A percentile compares a stretch with the other conserved stretches of the same genome.
Evolutionary conservation across 352 stramenopile species (phyloP).

Genomic region (Pythium utonaiense): DNA sequence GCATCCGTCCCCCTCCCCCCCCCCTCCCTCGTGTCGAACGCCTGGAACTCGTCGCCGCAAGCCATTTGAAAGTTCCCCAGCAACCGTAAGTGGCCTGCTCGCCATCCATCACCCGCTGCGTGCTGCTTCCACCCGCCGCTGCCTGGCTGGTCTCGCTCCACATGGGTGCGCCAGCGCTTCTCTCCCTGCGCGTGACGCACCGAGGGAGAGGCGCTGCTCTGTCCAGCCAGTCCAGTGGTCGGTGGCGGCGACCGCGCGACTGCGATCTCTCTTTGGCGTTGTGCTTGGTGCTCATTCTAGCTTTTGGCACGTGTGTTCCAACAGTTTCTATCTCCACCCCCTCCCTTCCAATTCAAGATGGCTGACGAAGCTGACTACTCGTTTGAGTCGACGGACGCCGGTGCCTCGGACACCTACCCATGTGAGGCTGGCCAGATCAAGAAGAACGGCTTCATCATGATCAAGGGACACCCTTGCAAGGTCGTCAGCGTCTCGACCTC

Average conservation of each 20-base stretch:
- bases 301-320: neutral
- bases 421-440: constrained; percentile 99
- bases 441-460: constrained; percentile 99
- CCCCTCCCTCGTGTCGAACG: neutral
- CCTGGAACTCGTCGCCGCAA: constrained; percentile 6
- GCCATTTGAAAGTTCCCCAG: constrained; percentile 34
- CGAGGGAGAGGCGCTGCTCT: constrained; percentile 1
- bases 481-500: constrained; percentile 97
- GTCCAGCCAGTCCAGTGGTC: neutral
- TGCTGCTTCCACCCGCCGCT: neutral
- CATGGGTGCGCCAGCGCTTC: constrained; percentile 1
- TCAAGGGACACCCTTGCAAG: constrained; percentile 99
- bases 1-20: neutral
- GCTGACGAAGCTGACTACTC: constrained; percentile 67
- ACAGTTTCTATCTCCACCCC: constrained; percentile 16
- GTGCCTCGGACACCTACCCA: constrained; percentile 97
- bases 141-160: neutral
- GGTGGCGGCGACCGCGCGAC: too few relatives aligned
- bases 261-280: neutral
- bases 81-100: constrained; percentile 24
- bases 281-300: neutral
- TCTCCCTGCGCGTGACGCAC: neutral
- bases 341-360: constrained; percentile 25
- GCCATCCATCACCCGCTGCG: neutral
- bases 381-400: constrained; percentile 95